phyloP scores from a whole-genome alignment of 2,329 filamentous ascomycete species.

The Hirsutella thompsonii region DNA sequence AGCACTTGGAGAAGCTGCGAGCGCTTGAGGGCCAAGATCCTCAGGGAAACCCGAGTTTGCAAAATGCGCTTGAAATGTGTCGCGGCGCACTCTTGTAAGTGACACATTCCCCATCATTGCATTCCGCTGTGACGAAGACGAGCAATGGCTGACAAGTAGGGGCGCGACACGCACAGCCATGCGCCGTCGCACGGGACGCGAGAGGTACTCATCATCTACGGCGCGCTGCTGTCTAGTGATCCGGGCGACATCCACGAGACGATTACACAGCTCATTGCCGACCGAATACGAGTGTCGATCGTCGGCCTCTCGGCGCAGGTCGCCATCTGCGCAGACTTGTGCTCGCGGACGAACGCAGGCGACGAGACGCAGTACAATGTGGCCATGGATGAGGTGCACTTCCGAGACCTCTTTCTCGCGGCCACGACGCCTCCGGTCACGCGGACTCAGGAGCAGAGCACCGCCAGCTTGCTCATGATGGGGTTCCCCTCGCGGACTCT shows the following conservation, averaged over 20 bases:
- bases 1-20: conserved; percentile 70
- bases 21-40: conserved; percentile 53
- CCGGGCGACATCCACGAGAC: conserved; percentile 93
- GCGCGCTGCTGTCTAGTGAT: conserved; percentile 79
- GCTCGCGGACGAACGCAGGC: conserved; percentile 73
- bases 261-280: conserved; percentile 61
- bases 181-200: conserved; percentile 86
- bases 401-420: conserved; percentile 76
- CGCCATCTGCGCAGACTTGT: conserved; percentile 83
- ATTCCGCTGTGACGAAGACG: background rate
- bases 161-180: conserved; percentile 39
- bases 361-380: conserved; percentile 68
- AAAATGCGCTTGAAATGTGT: conserved; percentile 94
- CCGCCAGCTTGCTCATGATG: conserved; percentile 79
- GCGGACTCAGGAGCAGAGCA: conserved; percentile 45
- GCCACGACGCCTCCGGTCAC: conserved; percentile 84
- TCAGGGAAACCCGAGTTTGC: conserved; percentile 66
- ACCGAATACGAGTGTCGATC: conserved; percentile 77
- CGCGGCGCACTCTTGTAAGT: conserved; percentile 73
- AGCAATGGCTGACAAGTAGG: background rate
- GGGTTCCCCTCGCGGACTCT: conserved; percentile 85
- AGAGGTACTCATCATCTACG: conserved; percentile 85
- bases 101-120: background rate
- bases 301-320: conserved; percentile 87
- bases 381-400: conserved; percentile 64